These are phyloP conservation scores for Papiliotrema nemorosa DNA, from an alignment of 1,284 basidiomycete genomes.

Conservation along the genomic window DNA sequence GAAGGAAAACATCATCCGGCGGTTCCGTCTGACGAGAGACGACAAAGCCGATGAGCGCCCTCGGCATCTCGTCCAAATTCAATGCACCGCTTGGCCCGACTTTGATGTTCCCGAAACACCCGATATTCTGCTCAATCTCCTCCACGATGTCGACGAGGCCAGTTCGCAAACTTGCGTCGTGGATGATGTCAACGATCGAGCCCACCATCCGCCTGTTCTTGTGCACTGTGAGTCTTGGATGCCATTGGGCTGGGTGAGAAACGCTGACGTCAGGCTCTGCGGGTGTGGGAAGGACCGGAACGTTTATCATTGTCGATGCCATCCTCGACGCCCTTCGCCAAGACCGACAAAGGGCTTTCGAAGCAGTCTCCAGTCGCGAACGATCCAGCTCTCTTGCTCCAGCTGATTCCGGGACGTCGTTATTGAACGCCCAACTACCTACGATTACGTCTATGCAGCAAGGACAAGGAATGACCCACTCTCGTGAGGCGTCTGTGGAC, in stretches of 20 bases:
- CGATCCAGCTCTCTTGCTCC: neutral
- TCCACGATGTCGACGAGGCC: slow-evolving; percentile 58
- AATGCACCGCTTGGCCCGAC: slow-evolving; percentile 90
- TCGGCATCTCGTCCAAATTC: slow-evolving; percentile 64
- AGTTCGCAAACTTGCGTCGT: slow-evolving; percentile 57
- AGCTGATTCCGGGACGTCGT: too few relatives aligned
- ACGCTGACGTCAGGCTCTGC: slow-evolving; percentile 70
- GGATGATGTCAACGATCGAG: slow-evolving; percentile 25
- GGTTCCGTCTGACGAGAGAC: slow-evolving; percentile 64
- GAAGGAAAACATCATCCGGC: slow-evolving; percentile 57
- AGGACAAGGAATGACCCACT: too few relatives aligned
- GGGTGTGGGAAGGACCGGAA: slow-evolving; percentile 86
- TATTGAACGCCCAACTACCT: too few relatives aligned
- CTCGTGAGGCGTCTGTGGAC: too few relatives aligned
- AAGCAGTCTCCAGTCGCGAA: neutral
- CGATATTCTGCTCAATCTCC: slow-evolving; percentile 65
- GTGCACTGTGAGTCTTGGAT: slow-evolving; percentile 43
- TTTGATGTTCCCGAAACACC: slow-evolving; percentile 86
- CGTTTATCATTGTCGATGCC: slow-evolving; percentile 84
- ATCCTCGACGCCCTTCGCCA: slow-evolving; percentile 70
- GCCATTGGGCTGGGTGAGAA: slow-evolving; percentile 56
- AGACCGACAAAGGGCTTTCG: slow-evolving; percentile 48
- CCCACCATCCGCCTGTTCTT: slow-evolving; percentile 44
- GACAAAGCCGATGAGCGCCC: slow-evolving; percentile 59
- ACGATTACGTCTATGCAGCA: too few relatives aligned